Evolutionary conservation across 805 yeast species (phyloP).

Genomic region (Wickerhamiella sergipiensis): DNA sequence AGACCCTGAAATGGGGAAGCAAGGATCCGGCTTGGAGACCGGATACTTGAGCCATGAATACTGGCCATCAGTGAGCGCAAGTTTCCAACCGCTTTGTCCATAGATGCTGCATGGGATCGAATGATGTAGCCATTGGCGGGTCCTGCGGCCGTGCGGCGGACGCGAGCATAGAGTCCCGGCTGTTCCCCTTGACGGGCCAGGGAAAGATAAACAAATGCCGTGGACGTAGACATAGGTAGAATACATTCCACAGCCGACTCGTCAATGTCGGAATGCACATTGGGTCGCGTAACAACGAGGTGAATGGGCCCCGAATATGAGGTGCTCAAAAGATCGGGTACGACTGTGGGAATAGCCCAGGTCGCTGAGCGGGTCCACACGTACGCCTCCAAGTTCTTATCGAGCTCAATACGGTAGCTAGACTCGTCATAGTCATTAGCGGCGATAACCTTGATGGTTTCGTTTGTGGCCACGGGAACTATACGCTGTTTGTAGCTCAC

Average conservation of each 20-base stretch:
- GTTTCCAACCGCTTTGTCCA: background rate
- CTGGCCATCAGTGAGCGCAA: background rate
- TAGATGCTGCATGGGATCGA: background rate
- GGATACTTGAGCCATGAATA: background rate
- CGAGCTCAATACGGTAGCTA: background rate
- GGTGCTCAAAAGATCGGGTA: background rate
- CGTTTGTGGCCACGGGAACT: background rate
- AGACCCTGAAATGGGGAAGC: background rate
- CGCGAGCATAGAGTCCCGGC: background rate
- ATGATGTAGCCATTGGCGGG: background rate
- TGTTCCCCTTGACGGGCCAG: background rate
- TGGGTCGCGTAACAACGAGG: background rate
- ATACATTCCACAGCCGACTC: background rate
- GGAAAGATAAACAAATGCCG: background rate
- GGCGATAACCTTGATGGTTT: background rate
- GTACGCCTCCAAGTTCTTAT: background rate
- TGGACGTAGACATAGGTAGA: background rate
- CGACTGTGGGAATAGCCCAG: background rate
- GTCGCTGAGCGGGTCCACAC: background rate
- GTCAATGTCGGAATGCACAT: background rate
- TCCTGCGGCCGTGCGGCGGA: background rate
- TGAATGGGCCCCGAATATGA: background rate
- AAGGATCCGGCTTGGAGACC: background rate
- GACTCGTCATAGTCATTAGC: background rate
- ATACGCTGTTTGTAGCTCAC: background rate